phyloP scores from a whole-genome alignment of 208 protist genomes.

The Herpetomonas samuelpessoai region DNA sequence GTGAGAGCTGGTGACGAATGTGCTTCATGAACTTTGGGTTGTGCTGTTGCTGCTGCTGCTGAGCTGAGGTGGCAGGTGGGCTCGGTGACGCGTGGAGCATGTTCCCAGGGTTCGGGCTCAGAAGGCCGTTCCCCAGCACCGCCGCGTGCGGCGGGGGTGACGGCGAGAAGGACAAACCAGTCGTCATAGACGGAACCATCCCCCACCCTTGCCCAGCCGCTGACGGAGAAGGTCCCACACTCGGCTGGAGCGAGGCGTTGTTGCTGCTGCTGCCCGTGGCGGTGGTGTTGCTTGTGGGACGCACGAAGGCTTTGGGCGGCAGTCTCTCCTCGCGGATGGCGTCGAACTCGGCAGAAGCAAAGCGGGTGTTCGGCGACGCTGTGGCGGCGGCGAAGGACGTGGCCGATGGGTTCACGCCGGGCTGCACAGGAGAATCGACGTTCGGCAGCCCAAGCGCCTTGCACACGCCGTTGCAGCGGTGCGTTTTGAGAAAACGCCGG shows the following conservation, averaged over 20 bases:
- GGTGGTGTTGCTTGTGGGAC: conserved; percentile 2
- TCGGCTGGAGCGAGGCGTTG: background rate
- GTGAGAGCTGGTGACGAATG: conserved; percentile 17
- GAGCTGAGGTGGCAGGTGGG: background rate
- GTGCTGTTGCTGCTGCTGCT: background rate
- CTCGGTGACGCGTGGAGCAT: background rate
- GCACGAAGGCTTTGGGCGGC: conserved; percentile 38
- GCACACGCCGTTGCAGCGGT: conserved; percentile 88
- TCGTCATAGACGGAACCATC: background rate
- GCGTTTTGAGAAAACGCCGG: conserved; percentile 58
- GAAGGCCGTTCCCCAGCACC: background rate
- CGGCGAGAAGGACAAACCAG: background rate
- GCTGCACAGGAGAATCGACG: conserved; percentile 20
- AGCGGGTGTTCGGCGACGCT: background rate
- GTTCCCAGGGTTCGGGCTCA: background rate
- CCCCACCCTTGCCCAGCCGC: background rate
- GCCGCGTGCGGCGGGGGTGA: background rate
- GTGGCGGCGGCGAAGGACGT: background rate
- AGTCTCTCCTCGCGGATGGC: conserved; percentile 28
- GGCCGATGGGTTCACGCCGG: background rate
- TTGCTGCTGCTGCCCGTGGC: background rate
- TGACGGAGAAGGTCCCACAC: background rate
- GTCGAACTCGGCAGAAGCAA: background rate
- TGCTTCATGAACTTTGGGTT: conserved; percentile 27
- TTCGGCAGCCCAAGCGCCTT: conserved; percentile 42